These are phyloP conservation scores for Limonium bicolor DNA, from an alignment of 148 eudicot species.

Conservation along the genomic window DNA sequence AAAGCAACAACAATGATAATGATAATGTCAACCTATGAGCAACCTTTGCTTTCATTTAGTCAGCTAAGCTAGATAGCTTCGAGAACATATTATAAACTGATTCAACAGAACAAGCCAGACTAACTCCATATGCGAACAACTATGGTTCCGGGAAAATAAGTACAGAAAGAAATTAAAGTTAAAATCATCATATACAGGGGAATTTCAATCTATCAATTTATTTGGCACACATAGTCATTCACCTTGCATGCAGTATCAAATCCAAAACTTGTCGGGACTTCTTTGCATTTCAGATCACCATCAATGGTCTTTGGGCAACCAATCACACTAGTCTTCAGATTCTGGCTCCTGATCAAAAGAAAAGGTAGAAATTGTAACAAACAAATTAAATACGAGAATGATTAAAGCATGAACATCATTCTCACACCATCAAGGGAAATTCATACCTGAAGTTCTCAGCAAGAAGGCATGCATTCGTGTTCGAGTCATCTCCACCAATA, in stretches of 20 bases:
- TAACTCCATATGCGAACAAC: too few species aligned
- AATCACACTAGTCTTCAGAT: conserved; percentile 74
- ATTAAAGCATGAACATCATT: not conserved
- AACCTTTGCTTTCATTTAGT: too few species aligned
- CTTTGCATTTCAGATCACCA: conserved; percentile 93
- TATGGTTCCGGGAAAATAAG: too few species aligned
- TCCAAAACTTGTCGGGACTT: conserved; percentile 92
- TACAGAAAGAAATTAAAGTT: too few species aligned
- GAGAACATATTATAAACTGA: too few species aligned
- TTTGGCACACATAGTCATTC: too few species aligned
- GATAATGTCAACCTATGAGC: too few species aligned
- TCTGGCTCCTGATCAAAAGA: conserved; percentile 48
- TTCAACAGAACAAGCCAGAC: too few species aligned
- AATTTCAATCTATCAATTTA: too few species aligned
- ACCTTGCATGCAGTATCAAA: conserved; percentile 99
- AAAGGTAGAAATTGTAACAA: not conserved
- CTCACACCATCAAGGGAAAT: not conserved
- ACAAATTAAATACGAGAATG: not conserved
- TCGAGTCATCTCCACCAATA: conserved; percentile 97
- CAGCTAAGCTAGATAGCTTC: too few species aligned
- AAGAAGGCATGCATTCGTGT: conserved; percentile 96
- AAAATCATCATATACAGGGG: too few species aligned
- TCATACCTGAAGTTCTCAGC: conserved; percentile 86
- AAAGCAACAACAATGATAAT: too few species aligned
- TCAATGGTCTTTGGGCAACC: conserved; percentile 99